A percentile compares a stretch with the other conserved stretches of the same genome.
Conservation (phyloP, 1,284 basidiomycete genomes). For the Irpex sp. region DNA sequence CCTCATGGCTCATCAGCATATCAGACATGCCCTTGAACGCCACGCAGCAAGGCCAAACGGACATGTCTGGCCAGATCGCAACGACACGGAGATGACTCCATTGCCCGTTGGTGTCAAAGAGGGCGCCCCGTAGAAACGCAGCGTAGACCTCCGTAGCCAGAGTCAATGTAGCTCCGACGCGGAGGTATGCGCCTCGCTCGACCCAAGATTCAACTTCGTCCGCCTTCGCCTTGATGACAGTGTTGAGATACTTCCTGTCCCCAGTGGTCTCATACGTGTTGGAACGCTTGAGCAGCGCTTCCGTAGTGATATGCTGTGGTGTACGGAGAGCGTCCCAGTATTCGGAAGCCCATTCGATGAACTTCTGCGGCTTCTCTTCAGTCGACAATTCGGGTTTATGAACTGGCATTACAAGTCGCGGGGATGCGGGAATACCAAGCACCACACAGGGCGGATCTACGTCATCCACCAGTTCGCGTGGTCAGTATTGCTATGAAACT, state of each 20-base stretch:
- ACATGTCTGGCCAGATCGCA: slow-evolving; percentile 12
- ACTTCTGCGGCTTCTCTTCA: not conserved
- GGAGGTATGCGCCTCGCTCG: not conserved
- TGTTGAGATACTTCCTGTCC: not conserved
- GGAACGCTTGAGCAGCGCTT: not conserved
- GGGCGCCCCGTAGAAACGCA: slow-evolving; percentile 1
- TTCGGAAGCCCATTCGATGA: not conserved
- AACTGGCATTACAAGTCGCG: slow-evolving; percentile 10
- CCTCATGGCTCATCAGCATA: not conserved
- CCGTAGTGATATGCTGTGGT: not conserved
- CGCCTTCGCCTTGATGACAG: slow-evolving; percentile 1
- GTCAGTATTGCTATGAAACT: too few species aligned
- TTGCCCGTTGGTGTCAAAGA: slow-evolving; percentile 10
- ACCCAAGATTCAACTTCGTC: slow-evolving; percentile 6
- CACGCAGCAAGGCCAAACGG: slow-evolving; percentile 8
- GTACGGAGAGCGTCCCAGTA: not conserved
- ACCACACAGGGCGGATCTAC: not conserved
- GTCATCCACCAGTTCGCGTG: too few species aligned
- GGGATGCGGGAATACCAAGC: not conserved
- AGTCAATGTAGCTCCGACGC: slow-evolving; percentile 3
- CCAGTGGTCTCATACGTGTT: not conserved
- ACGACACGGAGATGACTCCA: slow-evolving; percentile 10
- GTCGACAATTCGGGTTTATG: slow-evolving; percentile 1
- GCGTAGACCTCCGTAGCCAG: slow-evolving; percentile 3
- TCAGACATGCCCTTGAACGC: slow-evolving; percentile 9